Evolutionary conservation across 2,329 filamentous ascomycete species (phyloP), one percentile per base, ranked within the genome.

Genomic region (Beauveria pseudobassiana): DNA sequence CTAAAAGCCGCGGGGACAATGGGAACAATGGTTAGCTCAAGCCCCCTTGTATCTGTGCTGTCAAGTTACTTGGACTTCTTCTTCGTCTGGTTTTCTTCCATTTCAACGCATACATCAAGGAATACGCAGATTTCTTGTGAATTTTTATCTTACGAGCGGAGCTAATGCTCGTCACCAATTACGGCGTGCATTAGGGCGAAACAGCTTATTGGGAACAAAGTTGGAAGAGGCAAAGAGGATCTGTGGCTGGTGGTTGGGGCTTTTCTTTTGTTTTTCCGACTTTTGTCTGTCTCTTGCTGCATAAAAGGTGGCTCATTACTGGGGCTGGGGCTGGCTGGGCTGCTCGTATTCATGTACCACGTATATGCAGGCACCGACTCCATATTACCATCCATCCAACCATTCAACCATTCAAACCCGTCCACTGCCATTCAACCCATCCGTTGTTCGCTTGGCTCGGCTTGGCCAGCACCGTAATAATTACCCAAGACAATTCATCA

Each of bases 291-390:
- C 30, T 14, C n/a, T 28, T 55, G 22, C 38, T 45, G 52, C 52
- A 45, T 55, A 38, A 43, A 20, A 34, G 16, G 55, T 50, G 55
- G 45, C 22, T 28, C 30, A 28, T 18, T 26, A 28, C 10, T 26
- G 22, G 45, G 56, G 56, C 55, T 58, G 45, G 24, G 43, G 24
- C n/a, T 40, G 26, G 43, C 55, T 43, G 57, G 57, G 24, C 28
- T 14, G 5, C 28, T 58, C 55, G 55, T 58, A 58, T 58, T 58
- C 55, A 58, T 40, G 43, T 58, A 49, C 45, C 55, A 50, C 55
- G 45, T 58, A 58, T 58, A 30, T 58, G 55, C 55, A 58, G 55
- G 55, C 55, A 58, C 55, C 45, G 55, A 50, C 55, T 58, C 55
- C 55, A 58, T 50, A 34, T 12, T 34, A 34, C 34, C 34, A 28